phyloP scores from a whole-genome alignment of 1,284 basidiomycete species.

The Moniliophthora roreri region DNA sequence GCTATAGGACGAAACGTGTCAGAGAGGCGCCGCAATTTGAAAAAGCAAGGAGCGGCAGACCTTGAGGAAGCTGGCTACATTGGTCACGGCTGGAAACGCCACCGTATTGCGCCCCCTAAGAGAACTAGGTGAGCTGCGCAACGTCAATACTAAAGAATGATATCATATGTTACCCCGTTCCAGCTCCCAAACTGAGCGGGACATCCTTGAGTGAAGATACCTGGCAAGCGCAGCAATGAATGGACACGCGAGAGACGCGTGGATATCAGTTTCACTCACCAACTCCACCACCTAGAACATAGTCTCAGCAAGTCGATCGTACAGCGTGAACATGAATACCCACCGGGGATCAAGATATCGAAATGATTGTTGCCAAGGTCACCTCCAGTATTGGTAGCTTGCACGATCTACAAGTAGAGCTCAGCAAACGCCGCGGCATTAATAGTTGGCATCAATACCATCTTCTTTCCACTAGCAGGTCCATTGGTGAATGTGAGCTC shows the following conservation, averaged over 20 bases:
- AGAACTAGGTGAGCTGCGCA: neutral
- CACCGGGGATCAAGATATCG: conserved; percentile 16
- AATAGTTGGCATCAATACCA: conserved; percentile 7
- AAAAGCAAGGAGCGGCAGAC: conserved; percentile 3
- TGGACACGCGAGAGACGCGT: neutral
- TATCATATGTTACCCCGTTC: conserved; percentile 14
- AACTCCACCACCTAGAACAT: conserved; percentile 13
- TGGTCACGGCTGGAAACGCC: conserved; percentile 16
- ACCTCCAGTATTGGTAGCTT: conserved; percentile 21
- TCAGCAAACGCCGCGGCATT: neutral
- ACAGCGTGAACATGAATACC: too few relatives aligned
- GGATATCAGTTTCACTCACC: conserved; percentile 1
- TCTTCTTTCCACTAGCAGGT: conserved; percentile 15
- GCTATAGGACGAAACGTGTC: conserved; percentile 5
- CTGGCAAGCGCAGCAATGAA: neutral
- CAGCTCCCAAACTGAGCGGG: conserved; percentile 18
- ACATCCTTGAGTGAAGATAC: conserved; percentile 17
- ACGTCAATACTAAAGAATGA: neutral
- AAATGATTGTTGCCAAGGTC: conserved; percentile 20
- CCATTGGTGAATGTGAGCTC: conserved; percentile 17
- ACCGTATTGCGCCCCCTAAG: conserved; percentile 16
- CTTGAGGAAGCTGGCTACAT: conserved; percentile 16
- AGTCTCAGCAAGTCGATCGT: too few relatives aligned
- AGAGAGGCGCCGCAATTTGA: too few relatives aligned
- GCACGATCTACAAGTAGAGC: conserved; percentile 11